Conservation (phyloP, 148 eudicot species). For the Chenopodium formosanum region DNA sequence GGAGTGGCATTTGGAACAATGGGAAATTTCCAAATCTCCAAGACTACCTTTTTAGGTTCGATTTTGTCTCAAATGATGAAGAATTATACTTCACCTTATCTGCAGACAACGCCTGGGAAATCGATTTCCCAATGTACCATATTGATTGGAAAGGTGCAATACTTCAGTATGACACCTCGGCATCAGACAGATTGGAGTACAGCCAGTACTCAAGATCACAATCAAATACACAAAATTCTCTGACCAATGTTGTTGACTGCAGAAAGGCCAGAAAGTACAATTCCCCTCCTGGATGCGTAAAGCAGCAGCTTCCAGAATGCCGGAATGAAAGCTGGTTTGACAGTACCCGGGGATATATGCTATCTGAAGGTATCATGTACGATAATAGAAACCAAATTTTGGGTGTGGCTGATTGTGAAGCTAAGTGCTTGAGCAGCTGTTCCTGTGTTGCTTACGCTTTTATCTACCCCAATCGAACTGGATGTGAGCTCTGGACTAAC, state of each 20-base stretch:
- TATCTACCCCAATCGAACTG: slow-evolving; percentile 29
- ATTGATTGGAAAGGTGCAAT: slow-evolving; percentile 4
- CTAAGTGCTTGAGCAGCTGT: slow-evolving; percentile 33
- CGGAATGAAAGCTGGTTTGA: slow-evolving; percentile 27
- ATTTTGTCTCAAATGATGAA: slow-evolving; percentile 23
- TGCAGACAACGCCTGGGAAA: not conserved
- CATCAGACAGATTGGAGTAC: not conserved
- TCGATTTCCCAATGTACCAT: slow-evolving; percentile 4
- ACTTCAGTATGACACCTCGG: not conserved
- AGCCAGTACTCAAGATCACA: too few species aligned
- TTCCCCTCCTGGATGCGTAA: slow-evolving; percentile 22
- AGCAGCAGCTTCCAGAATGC: slow-evolving; percentile 27
- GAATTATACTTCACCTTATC: slow-evolving; percentile 27
- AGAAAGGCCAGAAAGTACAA: not conserved
- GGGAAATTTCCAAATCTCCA: slow-evolving; percentile 21
- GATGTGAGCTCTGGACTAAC: slow-evolving; percentile 41
- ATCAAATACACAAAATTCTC: too few species aligned
- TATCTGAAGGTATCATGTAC: slow-evolving; percentile 18
- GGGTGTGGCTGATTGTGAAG: slow-evolving; percentile 36
- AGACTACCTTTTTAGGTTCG: slow-evolving; percentile 25
- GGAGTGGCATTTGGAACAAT: slow-evolving; percentile 30
- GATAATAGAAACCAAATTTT: slow-evolving; percentile 7
- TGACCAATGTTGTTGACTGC: slow-evolving; percentile 8
- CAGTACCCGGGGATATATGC: slow-evolving; percentile 6
- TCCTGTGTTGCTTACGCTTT: slow-evolving; percentile 42